phyloP scores from a whole-genome alignment of 225 moss, liverwort and hornwort genomes.

The Straminergon stramineum region DNA sequence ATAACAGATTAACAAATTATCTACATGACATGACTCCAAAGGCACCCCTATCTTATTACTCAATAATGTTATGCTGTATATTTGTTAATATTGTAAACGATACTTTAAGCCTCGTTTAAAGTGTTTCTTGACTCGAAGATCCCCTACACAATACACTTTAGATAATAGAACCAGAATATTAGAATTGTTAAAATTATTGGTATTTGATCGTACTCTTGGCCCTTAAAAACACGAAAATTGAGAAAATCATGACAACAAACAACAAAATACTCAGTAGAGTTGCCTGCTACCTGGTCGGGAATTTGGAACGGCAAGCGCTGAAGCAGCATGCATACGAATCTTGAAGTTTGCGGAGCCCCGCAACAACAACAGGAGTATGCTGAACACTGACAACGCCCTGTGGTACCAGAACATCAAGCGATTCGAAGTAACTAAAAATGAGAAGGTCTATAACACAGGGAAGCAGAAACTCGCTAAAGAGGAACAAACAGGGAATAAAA shows the following conservation, averaged over 20 bases:
- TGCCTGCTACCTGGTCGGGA: conserved; percentile 57
- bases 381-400: conserved; percentile 85
- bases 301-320: conserved; percentile 79
- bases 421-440: background rate
- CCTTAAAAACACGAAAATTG: background rate
- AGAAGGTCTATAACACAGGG: background rate
- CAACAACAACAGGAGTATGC: conserved; percentile 65
- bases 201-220: background rate
- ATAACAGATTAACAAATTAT: background rate
- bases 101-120: background rate
- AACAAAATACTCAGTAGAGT: background rate
- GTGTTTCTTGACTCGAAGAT: background rate
- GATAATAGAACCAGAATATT: background rate
- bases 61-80: background rate
- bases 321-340: conserved; percentile 90
- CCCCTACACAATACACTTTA: background rate
- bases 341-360: conserved; percentile 80
- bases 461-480: background rate
- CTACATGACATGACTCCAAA: background rate
- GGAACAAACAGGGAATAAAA: background rate
- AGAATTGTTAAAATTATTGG: background rate
- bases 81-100: background rate
- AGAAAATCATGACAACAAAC: background rate
- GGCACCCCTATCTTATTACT: background rate
- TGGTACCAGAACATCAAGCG: conserved; percentile 1